These are phyloP conservation scores for Coelastrella sp. DNA, from an alignment of 139 green algal species.

Conservation along the genomic window DNA sequence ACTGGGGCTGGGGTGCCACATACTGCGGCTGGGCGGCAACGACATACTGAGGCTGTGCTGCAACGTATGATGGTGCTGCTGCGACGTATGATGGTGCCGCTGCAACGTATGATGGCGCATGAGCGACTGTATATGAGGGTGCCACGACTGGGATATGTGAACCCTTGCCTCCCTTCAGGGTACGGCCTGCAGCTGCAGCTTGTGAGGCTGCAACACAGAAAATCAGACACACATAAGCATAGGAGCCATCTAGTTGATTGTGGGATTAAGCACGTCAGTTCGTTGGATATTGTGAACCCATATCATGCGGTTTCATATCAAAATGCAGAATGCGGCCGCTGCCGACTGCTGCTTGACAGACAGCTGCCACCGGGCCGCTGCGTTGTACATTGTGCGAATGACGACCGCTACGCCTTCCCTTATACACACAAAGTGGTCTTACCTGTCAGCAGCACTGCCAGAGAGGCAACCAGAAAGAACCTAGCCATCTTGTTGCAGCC, in stretches of 20 bases:
- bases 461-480: background rate
- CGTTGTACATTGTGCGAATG: background rate
- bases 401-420: background rate
- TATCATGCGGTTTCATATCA: background rate
- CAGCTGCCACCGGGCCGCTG: background rate
- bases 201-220: slow-evolving; percentile 5
- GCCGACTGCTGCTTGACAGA: background rate
- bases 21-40: slow-evolving; percentile 14
- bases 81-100: background rate
- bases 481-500: background rate
- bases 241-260: too few relatives aligned
- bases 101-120: background rate
- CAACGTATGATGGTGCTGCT: background rate
- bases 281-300: background rate
- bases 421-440: background rate
- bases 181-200: slow-evolving; percentile 20
- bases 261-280: background rate
- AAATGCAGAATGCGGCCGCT: background rate
- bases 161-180: slow-evolving; percentile 4
- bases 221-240: too few relatives aligned
- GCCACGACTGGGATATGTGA: background rate
- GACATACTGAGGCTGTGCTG: background rate
- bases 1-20: slow-evolving; percentile 30
- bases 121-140: background rate
- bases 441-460: slow-evolving; percentile 13